phyloP scores from a whole-genome alignment of 164 flowering plant species.

The Stephania cephalantha region DNA sequence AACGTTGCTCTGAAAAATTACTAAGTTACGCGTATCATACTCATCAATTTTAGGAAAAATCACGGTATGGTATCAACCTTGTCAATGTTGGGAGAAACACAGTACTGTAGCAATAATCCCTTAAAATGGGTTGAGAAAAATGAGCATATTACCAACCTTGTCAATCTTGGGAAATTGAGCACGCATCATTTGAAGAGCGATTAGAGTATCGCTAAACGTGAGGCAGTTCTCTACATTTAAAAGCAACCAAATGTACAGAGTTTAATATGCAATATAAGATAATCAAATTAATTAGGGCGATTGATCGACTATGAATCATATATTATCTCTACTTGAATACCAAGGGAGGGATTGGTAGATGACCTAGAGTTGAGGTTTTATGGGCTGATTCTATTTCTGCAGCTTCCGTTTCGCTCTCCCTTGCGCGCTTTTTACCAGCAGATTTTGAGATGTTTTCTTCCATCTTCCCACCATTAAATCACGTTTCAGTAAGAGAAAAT shows the following conservation, averaged over 20 bases:
- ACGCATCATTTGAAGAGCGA: constrained; percentile 80
- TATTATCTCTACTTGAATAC: too few species aligned
- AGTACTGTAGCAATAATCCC: neutral
- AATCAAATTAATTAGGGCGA: neutral
- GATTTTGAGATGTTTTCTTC: constrained; percentile 15
- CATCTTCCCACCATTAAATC: neutral
- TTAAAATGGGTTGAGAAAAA: neutral
- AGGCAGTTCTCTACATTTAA: constrained; percentile 49
- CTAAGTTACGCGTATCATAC: neutral
- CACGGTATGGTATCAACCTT: neutral
- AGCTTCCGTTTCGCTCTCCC: constrained; percentile 19
- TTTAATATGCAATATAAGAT: neutral
- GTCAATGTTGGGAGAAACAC: neutral
- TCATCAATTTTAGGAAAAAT: neutral
- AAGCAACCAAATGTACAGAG: neutral
- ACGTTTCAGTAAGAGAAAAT: too few species aligned
- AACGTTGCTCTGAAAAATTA: neutral
- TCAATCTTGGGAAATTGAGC: constrained; percentile 75
- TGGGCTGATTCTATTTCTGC: constrained; percentile 8
- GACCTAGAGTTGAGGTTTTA: constrained; percentile 17
- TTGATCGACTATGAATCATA: neutral
- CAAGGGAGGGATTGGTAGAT: neutral
- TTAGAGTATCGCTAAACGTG: constrained; percentile 66
- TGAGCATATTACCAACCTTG: constrained; percentile 39
- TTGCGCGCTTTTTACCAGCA: constrained; percentile 19